Percentiles rank a stretch among this genome's conserved stretches.
phyloP scores from a whole-genome alignment of 2,329 filamentous ascomycete genomes.

The Penicillium thymicola region DNA sequence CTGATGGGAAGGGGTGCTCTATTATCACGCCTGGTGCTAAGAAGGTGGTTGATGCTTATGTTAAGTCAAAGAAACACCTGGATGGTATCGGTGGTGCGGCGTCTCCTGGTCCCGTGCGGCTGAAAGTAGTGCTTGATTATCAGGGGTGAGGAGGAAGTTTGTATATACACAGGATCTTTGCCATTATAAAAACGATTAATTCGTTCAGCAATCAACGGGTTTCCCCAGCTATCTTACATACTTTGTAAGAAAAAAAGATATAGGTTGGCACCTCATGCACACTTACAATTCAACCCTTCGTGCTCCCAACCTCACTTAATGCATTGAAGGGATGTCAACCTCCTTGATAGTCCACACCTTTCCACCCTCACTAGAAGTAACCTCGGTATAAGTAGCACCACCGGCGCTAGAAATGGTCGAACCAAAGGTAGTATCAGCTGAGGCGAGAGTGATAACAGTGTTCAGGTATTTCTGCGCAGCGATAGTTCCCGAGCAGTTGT shows the following conservation, averaged over 20 bases:
- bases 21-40: conserved; percentile 23
- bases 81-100: conserved; percentile 38
- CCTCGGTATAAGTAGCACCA: conserved; percentile 35
- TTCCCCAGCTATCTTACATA: background rate
- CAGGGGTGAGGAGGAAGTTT: conserved; percentile 7
- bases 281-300: no score
- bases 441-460: conserved; percentile 39
- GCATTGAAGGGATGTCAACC: conserved; percentile 38
- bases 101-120: conserved; percentile 29
- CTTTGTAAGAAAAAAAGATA: no score
- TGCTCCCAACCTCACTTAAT: background rate
- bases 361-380: conserved; percentile 34
- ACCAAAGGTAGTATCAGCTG: conserved; percentile 28
- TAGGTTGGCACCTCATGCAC: no score
- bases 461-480: conserved; percentile 40
- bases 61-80: conserved; percentile 18
- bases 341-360: conserved; percentile 39
- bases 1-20: conserved; percentile 28
- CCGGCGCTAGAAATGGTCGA: conserved; percentile 24
- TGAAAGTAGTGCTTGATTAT: conserved; percentile 31
- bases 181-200: background rate
- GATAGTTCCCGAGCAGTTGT: conserved; percentile 39
- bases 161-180: conserved; percentile 1
- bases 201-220: background rate
- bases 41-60: conserved; percentile 30